Evolutionary conservation across 2,329 filamentous ascomycete species (phyloP).

Genomic region (Nannizziopsis arthrosporioides): DNA sequence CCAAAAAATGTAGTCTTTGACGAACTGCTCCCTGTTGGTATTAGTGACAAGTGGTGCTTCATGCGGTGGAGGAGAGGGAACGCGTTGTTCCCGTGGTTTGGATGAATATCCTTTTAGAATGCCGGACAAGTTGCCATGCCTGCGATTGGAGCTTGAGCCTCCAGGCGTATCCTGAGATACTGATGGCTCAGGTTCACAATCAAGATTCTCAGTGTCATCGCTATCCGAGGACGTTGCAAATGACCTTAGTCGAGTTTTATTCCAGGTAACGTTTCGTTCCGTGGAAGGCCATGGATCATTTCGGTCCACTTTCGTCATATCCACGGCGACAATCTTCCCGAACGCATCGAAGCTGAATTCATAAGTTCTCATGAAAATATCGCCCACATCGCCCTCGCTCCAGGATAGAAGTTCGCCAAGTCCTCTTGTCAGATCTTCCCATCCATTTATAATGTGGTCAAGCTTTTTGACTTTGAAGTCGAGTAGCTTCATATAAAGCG

Average conservation of each 20-base stretch:
- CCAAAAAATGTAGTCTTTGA: conserved; percentile 75
- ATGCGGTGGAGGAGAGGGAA: conserved; percentile 24
- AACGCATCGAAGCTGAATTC: conserved; percentile 62
- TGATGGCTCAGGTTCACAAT: conserved; percentile 7
- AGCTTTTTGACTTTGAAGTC: conserved; percentile 56
- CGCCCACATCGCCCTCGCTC: conserved; percentile 68
- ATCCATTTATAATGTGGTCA: conserved; percentile 72
- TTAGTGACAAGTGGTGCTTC: conserved; percentile 67
- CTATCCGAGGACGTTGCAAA: conserved; percentile 6
- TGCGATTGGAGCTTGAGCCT: background rate
- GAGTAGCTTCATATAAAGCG: conserved; percentile 70
- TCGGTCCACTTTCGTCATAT: conserved; percentile 39
- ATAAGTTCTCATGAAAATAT: conserved; percentile 73
- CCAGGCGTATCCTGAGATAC: conserved; percentile 12
- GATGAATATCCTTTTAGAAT: conserved; percentile 21
- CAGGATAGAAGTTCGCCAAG: conserved; percentile 63
- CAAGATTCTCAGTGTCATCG: background rate
- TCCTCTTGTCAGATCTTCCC: conserved; percentile 68
- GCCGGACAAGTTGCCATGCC: conserved; percentile 12
- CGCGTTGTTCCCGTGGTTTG: conserved; percentile 20
- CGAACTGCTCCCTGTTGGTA: conserved; percentile 63
- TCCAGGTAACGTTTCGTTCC: conserved; percentile 13
- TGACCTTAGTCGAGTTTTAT: conserved; percentile 8
- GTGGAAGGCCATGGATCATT: conserved; percentile 28
- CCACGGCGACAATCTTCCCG: conserved; percentile 42